Percentiles rank a stretch among this genome's conserved stretches.
Evolutionary conservation across 805 yeast genomes (phyloP).

Genomic region (Teunomyces tritomae): DNA sequence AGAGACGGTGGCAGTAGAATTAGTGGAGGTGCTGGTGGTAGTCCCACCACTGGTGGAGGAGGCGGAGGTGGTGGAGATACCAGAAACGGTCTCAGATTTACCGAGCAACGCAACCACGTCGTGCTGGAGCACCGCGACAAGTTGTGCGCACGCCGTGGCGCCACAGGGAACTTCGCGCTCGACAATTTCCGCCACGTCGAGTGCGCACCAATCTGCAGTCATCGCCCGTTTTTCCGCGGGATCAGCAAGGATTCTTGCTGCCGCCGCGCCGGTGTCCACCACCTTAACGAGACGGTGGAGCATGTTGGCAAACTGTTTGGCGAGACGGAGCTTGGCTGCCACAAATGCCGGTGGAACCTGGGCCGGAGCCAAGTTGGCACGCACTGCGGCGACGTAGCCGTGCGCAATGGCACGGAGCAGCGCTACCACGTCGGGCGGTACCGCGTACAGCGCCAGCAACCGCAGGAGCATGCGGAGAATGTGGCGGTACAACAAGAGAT

Average conservation of each 20-base stretch:
- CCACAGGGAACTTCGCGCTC: constrained; percentile 53
- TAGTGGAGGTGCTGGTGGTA: too few species aligned
- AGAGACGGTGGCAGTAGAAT: too few species aligned
- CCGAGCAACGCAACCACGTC: constrained; percentile 19
- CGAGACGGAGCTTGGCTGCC: constrained; percentile 50
- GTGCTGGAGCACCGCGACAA: constrained; percentile 30
- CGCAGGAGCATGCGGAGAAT: constrained; percentile 60
- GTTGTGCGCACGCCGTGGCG: constrained; percentile 22
- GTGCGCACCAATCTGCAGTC: constrained; percentile 58
- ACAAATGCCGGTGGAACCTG: constrained; percentile 52
- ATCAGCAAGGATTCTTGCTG: constrained; percentile 44
- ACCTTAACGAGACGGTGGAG: constrained; percentile 54
- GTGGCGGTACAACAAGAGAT: constrained; percentile 55
- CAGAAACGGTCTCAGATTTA: too few species aligned
- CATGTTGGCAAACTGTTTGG: constrained; percentile 52
- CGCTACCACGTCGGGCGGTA: constrained; percentile 54
- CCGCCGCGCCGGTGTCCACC: constrained; percentile 51
- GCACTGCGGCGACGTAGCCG: constrained; percentile 46
- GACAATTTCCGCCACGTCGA: constrained; percentile 46
- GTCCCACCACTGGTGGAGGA: constrained; percentile 7
- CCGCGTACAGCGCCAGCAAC: constrained; percentile 49
- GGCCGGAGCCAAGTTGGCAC: constrained; percentile 28
- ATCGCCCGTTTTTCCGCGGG: constrained; percentile 45
- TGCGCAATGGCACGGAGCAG: constrained; percentile 55
- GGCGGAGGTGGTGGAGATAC: too few species aligned